These are phyloP conservation scores for Rosa multiflora DNA, from an alignment of 306 rosid genomes.

Conservation along the genomic window DNA sequence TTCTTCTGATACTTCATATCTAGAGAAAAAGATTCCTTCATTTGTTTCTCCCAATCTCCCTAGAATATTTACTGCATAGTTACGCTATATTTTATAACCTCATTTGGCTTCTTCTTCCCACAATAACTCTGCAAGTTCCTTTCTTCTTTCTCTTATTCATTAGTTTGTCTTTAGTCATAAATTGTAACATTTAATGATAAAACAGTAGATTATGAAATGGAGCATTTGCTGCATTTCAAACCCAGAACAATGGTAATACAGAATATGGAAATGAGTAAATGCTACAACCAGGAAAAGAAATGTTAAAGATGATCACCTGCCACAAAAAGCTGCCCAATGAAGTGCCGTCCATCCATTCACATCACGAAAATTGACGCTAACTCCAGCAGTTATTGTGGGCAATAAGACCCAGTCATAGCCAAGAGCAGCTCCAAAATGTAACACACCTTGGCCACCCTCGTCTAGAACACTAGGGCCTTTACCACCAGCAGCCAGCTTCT, in stretches of 20 bases:
- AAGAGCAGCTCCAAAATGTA: slow-evolving; percentile 89
- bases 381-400: slow-evolving; percentile 74
- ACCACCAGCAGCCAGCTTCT: slow-evolving; percentile 67
- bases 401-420: slow-evolving; percentile 85
- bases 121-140: background rate
- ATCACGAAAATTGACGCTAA: slow-evolving; percentile 82
- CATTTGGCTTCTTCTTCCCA: background rate
- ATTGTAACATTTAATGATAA: background rate
- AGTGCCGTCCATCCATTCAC: slow-evolving; percentile 92
- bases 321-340: slow-evolving; percentile 94
- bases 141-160: background rate
- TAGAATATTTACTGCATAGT: background rate
- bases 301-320: slow-evolving; percentile 55
- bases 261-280: slow-evolving; percentile 1
- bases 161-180: background rate
- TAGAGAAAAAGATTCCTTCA: background rate
- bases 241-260: background rate
- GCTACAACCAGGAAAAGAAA: background rate
- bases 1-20: too few relatives aligned
- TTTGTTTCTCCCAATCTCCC: background rate
- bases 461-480: slow-evolving; percentile 83
- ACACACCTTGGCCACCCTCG: slow-evolving; percentile 80
- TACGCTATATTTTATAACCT: background rate
- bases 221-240: too few relatives aligned
- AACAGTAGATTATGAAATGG: background rate